phyloP scores from a whole-genome alignment of 164 flowering plant species.

The Macadamia tetraphylla region DNA sequence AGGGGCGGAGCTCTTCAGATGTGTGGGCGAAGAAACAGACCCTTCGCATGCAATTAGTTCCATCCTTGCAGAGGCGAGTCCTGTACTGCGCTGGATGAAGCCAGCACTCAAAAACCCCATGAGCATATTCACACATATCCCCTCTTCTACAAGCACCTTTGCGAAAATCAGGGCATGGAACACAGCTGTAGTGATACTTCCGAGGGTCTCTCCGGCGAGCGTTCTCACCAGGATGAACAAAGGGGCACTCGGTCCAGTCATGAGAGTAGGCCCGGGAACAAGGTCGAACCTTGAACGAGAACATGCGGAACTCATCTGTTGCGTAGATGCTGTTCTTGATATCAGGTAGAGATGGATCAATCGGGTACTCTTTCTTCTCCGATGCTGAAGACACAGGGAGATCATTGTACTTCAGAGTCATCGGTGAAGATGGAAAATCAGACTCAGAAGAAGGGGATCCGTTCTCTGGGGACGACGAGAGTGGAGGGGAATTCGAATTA shows the following conservation, averaged over 20 bases:
- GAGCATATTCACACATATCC: constrained; percentile 64
- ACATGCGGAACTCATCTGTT: constrained; percentile 67
- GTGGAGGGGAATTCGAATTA: constrained; percentile 23
- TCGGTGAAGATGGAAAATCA: constrained; percentile 18
- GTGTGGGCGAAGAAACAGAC: constrained; percentile 68
- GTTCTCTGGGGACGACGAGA: constrained; percentile 28
- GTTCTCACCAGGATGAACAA: constrained; percentile 70
- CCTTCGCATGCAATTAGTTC: constrained; percentile 34
- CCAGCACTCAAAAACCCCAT: constrained; percentile 75
- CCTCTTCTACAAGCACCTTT: constrained; percentile 59
- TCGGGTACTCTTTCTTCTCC: constrained; percentile 55
- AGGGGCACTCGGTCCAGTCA: constrained; percentile 77
- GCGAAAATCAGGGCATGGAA: constrained; percentile 62
- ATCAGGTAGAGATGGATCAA: constrained; percentile 59
- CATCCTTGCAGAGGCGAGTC: constrained; percentile 64
- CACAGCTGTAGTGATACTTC: constrained; percentile 61
- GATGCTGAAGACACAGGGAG: constrained; percentile 8
- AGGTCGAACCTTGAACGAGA: constrained; percentile 53
- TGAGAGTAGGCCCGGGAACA: constrained; percentile 69
- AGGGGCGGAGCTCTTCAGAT: constrained; percentile 53
- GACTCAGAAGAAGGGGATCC: constrained; percentile 24
- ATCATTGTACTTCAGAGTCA: constrained; percentile 17
- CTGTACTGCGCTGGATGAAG: constrained; percentile 65
- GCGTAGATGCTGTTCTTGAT: constrained; percentile 54
- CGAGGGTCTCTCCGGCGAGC: constrained; percentile 63